phyloP scores from a whole-genome alignment of 208 protist species.

The Endotrypanum monterogeii region DNA sequence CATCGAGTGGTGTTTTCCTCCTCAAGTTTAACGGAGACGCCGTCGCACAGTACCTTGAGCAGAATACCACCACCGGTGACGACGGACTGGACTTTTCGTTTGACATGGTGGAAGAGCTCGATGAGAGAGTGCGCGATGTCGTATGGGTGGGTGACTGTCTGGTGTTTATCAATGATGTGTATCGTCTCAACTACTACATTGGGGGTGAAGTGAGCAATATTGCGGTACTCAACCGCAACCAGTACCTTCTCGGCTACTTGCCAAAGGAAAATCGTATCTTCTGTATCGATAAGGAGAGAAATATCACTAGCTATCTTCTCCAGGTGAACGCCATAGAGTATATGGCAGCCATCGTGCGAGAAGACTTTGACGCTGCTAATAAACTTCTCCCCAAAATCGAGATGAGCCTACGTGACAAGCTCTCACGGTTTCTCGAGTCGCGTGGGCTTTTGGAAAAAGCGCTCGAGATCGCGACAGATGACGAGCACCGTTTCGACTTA shows the following conservation, averaged over 20 bases:
- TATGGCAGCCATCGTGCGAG: slow-evolving; percentile 96
- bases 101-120: slow-evolving; percentile 93
- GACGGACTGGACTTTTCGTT: slow-evolving; percentile 97
- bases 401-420: slow-evolving; percentile 68
- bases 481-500: slow-evolving; percentile 96
- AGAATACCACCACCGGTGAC: slow-evolving; percentile 53
- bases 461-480: slow-evolving; percentile 93
- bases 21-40: slow-evolving; percentile 93
- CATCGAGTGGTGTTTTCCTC: slow-evolving; percentile 92
- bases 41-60: slow-evolving; percentile 78
- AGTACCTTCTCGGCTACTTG: slow-evolving; percentile 96
- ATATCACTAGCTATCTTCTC: slow-evolving; percentile 93
- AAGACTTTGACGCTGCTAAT: slow-evolving; percentile 93
- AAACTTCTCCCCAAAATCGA: slow-evolving; percentile 87
- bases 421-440: slow-evolving; percentile 96
- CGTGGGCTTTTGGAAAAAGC: slow-evolving; percentile 93
- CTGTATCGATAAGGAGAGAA: slow-evolving; percentile 95
- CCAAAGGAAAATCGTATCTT: slow-evolving; percentile 95
- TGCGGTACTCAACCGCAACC: slow-evolving; percentile 88
- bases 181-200: slow-evolving; percentile 98
- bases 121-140: slow-evolving; percentile 91
- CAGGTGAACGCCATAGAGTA: slow-evolving; percentile 95
- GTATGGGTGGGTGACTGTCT: slow-evolving; percentile 98
- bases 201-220: slow-evolving; percentile 94
- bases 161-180: slow-evolving; percentile 94